These are phyloP conservation scores for Gilbertella persicaria DNA, from an alignment of 371 early-diverging fungal species.

Conservation along the genomic window DNA sequence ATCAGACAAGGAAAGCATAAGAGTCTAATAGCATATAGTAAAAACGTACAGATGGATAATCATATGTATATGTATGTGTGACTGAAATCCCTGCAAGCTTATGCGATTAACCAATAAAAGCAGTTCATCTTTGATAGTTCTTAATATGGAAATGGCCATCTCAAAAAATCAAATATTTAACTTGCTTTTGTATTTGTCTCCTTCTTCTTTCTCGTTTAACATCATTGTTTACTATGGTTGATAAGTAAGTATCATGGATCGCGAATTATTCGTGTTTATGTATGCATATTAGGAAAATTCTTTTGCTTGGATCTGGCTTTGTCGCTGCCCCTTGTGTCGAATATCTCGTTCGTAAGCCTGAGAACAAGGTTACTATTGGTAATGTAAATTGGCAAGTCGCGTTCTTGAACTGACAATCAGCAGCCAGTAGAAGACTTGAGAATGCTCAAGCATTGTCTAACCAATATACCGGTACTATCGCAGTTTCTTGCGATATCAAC, in stretches of 20 bases:
- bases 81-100: background rate
- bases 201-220: background rate
- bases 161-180: background rate
- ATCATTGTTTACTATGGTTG: constrained; percentile 16
- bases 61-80: too few species aligned
- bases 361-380: constrained; percentile 83
- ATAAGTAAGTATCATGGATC: constrained; percentile 31
- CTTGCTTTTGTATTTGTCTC: background rate
- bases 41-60: too few species aligned
- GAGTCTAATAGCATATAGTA: too few species aligned
- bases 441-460: constrained; percentile 74
- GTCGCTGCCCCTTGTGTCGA: constrained; percentile 96
- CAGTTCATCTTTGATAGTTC: constrained; percentile 3
- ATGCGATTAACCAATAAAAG: background rate
- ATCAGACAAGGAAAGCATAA: too few species aligned
- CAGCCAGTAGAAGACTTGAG: constrained; percentile 80
- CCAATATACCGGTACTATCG: constrained; percentile 60
- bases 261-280: background rate
- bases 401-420: background rate
- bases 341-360: constrained; percentile 83
- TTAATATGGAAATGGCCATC: constrained; percentile 6
- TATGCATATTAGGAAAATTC: constrained; percentile 63
- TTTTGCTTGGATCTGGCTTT: constrained; percentile 96
- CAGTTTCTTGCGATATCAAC: constrained; percentile 81
- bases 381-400: constrained; percentile 7